phyloP scores from a whole-genome alignment of 345 rosid species.

The Gossypium raimondii region DNA sequence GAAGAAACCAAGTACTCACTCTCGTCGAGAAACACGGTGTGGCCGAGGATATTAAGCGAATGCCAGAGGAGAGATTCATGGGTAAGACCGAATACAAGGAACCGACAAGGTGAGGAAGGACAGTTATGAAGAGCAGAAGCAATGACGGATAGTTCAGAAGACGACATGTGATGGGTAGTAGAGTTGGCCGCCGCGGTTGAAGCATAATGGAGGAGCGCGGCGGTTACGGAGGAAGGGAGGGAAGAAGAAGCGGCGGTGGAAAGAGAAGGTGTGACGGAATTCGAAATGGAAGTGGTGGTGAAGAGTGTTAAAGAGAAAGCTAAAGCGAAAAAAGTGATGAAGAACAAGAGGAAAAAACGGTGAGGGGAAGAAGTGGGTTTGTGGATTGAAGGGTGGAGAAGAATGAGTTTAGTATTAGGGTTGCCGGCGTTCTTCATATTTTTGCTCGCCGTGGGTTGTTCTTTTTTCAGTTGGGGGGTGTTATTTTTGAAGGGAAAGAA shows the following conservation, averaged over 20 bases:
- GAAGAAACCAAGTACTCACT: conserved; percentile 53
- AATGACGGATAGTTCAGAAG: conserved; percentile 56
- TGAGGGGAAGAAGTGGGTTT: conserved; percentile 35
- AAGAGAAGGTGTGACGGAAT: conserved; percentile 22
- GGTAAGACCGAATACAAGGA: conserved; percentile 73
- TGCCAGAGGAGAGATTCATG: conserved; percentile 87
- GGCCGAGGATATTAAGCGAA: conserved; percentile 65
- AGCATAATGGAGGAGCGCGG: conserved; percentile 75
- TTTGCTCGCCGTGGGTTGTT: neutral
- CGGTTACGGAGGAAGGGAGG: conserved; percentile 40
- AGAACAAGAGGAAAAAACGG: conserved; percentile 50
- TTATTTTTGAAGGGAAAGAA: neutral
- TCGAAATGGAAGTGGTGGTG: conserved; percentile 32
- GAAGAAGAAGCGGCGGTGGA: conserved; percentile 31
- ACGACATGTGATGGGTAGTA: conserved; percentile 55
- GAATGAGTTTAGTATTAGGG: conserved; percentile 61
- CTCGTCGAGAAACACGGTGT: conserved; percentile 75
- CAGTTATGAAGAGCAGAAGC: conserved; percentile 43
- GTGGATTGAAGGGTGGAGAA: conserved; percentile 66
- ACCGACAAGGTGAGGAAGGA: conserved; percentile 41
- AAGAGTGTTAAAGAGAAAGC: conserved; percentile 66
- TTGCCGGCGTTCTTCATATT: conserved; percentile 41
- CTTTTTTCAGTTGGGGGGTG: neutral
- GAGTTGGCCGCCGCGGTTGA: conserved; percentile 42
- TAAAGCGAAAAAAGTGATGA: conserved; percentile 59